These are phyloP conservation scores for Melampsora americana DNA, from an alignment of 1,284 basidiomycete genomes.

Conservation along the genomic window DNA sequence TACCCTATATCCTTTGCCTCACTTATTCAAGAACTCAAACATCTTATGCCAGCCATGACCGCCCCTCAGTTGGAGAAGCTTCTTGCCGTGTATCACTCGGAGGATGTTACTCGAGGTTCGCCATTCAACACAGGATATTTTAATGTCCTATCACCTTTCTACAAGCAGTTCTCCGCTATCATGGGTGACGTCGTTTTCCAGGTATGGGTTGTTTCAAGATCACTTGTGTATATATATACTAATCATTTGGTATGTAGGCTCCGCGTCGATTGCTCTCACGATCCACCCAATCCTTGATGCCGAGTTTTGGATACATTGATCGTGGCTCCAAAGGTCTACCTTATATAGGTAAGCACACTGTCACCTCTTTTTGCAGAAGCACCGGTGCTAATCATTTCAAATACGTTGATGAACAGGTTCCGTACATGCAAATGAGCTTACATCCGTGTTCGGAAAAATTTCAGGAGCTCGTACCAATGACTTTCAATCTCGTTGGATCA, in stretches of 20 bases:
- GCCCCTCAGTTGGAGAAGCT: no score
- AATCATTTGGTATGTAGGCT: not conserved
- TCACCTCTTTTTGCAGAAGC: no score
- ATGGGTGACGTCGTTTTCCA: not conserved
- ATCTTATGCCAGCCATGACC: no score
- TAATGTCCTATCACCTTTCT: not conserved
- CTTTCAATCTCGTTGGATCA: not conserved
- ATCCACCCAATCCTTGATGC: not conserved
- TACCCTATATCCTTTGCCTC: no score
- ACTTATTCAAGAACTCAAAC: no score
- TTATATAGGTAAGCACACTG: not conserved
- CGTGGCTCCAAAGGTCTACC: not conserved
- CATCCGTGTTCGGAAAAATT: not conserved
- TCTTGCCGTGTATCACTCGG: no score
- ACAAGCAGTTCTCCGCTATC: conserved; percentile 1
- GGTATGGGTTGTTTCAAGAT: not conserved
- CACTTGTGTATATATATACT: no score
- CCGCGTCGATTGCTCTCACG: not conserved
- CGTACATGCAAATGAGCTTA: not conserved
- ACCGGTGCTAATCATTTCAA: no score
- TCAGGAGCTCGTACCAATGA: not conserved
- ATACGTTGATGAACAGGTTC: not conserved
- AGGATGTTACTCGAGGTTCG: not conserved
- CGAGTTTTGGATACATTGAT: not conserved
- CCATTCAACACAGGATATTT: conserved; percentile 9